Base-by-base conservation (phyloP, 768 basidiomycete species). In the Phlebiopsis flavidoalba region DNA sequence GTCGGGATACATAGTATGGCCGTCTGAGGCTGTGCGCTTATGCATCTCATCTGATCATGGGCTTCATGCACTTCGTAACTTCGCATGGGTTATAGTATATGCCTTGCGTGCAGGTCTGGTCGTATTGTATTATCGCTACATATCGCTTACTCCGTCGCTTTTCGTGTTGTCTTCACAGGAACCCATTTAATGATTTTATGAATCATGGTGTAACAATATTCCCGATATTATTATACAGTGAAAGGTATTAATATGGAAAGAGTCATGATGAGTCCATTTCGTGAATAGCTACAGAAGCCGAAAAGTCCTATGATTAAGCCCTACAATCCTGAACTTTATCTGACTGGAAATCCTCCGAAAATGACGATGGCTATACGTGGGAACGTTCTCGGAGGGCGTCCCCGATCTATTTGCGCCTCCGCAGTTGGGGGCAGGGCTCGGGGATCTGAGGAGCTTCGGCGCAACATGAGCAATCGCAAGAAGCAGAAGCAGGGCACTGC, bases 1-100 rank as follows among this genome's bases (percentile, higher is more conserved):
- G 76, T 48, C 77, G 88, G n/a, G 67, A 75, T 87, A 61, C 87
- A 89, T 69, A 88, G 86, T 69, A 79, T 89, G 77, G 84, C 81
- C 26, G 79, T 86, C 53, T 89, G 67, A 56, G 19, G 51, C 51
- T 19, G 50, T 19, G 35, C 46, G 52, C 43, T 37, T 24, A 43
- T 37, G 22, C 43, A 31, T 14, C 33, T 24, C 24, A 37, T 40
- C 22, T 17, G 26, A 45, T 53, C 22, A 46, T 57, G 60, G 19
- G 31, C 15, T 53, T 53, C 21, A 35, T 60, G 57, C 33, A 19
- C 31, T 22, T 46, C 36, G 22, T 22, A 17, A n/a, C n/a, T 24
- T 33, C 8, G 55, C 43, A 15, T 14, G 36, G n/a, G 43, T 60
- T 53, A 36, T 40, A 60, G 14, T 31, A 53, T 21, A 46, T 12